Evolutionary conservation across 495 filamentous ascomycete genomes (phyloP).

Genomic region (Podospora anserina): DNA sequence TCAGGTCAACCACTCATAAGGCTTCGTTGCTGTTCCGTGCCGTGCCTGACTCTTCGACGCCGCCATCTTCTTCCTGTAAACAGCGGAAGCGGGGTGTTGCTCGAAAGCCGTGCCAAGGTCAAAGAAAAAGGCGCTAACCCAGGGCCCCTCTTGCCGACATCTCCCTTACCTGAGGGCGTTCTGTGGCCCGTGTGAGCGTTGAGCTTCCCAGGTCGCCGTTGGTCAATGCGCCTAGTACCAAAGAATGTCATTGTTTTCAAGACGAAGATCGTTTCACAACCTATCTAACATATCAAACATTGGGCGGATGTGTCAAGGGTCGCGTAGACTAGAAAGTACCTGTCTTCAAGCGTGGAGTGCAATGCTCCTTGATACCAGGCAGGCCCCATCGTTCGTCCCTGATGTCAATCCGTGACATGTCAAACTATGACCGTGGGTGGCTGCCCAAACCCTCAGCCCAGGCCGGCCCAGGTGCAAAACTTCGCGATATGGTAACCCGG

Average conservation of each 20-base stretch:
- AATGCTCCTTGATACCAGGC: background rate
- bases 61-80: background rate
- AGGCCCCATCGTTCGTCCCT: background rate
- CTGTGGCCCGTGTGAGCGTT: background rate
- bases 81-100: background rate
- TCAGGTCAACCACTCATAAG: background rate
- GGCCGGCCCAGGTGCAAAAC: background rate
- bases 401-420: background rate
- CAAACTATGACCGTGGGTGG: background rate
- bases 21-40: background rate
- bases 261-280: background rate
- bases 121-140: background rate
- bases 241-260: background rate
- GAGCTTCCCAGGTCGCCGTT: background rate
- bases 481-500: conserved; percentile 1
- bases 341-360: background rate
- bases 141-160: background rate
- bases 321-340: background rate
- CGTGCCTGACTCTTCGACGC: background rate
- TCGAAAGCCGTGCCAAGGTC: background rate
- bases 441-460: background rate
- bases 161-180: background rate
- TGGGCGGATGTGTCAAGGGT: background rate
- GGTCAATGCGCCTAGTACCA: background rate
- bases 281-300: background rate